Base-by-base conservation (phyloP, 179 eudicot genomes). In the Silene coronaria region DNA sequence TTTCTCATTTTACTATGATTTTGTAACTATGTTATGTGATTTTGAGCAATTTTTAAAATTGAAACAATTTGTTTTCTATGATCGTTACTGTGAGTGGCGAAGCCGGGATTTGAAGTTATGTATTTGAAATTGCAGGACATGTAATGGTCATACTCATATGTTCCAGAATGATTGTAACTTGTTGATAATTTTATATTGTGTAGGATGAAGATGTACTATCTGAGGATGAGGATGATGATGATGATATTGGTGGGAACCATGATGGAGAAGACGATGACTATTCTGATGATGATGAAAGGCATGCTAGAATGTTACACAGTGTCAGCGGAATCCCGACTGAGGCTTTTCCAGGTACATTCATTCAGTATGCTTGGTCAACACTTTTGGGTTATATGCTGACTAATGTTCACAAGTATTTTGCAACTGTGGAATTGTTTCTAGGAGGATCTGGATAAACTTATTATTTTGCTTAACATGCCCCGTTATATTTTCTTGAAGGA, bases 181-280 rank as follows among this genome's bases (percentile, higher is more conserved):
- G 59, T 11, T 55, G 45, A 19, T 70, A 3, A 3, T 3, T 69
- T 34, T 23, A 11, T 13, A 27, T 66, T 42, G 38, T 77, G 79
- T 84, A 95, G 99, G 99, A 95, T 85, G 97, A 91, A 83, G 84
- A 92, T 71, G 83, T 95, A 5, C 76, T 76, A 11, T 89, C 95
- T 0, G 97, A 94, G 67, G 98, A 88, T 58, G 92, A 79, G 11
- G 80, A 83, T 0, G 97, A 94, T 65, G 98, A 88, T 58, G 92
- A 79, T 16, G 80, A 83, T 23, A 84, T 82, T 16, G 78, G 77
- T 63, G 46, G 38, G 16, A 26, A 67, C n/a, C 77, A 72, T 42
- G 81, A 72, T 59, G 79, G 57, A 2, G 62, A 55, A 5, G 76
- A 67, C 4, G 85, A 77, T 28, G 78, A 70, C 12, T 30, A 61